Evolutionary conservation across 1,139 yeast species (phyloP).

Genomic region (Blastobotrys raffinosifermentans): DNA sequence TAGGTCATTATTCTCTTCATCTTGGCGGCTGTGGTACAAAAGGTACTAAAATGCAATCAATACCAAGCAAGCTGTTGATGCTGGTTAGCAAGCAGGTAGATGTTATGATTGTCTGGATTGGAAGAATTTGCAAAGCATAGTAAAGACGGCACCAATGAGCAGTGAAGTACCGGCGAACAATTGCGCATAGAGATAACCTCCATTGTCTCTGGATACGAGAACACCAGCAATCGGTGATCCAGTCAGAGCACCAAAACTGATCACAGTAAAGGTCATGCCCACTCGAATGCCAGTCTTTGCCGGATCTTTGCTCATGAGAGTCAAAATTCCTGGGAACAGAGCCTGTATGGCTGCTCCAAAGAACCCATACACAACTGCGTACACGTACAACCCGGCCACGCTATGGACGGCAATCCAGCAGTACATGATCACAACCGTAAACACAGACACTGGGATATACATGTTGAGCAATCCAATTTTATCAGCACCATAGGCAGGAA

Average conservation of each 20-base stretch:
- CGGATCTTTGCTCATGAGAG: constrained; percentile 47
- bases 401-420: constrained; percentile 38
- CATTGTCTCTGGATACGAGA: constrained; percentile 24
- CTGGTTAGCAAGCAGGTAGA: too few relatives aligned
- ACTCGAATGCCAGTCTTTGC: constrained; percentile 40
- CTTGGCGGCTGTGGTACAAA: too few relatives aligned
- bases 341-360: constrained; percentile 42
- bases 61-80: too few relatives aligned
- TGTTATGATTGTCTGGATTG: too few relatives aligned
- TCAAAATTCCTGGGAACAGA: constrained; percentile 37
- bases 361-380: constrained; percentile 44
- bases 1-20: too few relatives aligned
- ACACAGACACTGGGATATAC: constrained; percentile 28
- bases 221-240: constrained; percentile 53
- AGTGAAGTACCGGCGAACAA: constrained; percentile 15
- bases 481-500: constrained; percentile 45
- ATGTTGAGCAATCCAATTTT: constrained; percentile 42
- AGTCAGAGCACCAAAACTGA: constrained; percentile 47
- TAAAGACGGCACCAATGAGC: constrained; percentile 26
- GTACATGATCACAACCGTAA: constrained; percentile 18
- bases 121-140: constrained; percentile 36
- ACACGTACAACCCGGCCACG: constrained; percentile 39
- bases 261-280: constrained; percentile 54
- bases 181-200: constrained; percentile 17
- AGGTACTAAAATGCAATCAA: too few relatives aligned